Conservation (phyloP, 331 rosid species). For the Stylosanthes scabra region DNA sequence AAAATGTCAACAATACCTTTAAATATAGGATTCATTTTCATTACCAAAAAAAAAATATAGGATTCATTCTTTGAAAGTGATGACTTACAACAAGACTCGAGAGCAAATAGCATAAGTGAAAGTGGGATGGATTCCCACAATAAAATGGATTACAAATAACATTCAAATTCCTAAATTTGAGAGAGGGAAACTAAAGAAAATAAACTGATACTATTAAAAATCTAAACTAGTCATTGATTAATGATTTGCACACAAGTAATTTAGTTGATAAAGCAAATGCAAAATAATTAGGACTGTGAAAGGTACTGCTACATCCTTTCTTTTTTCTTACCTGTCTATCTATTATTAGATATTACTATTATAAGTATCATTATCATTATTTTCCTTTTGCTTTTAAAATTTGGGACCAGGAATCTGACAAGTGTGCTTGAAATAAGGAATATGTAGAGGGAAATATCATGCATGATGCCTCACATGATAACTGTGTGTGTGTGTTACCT, state of each 20-base stretch:
- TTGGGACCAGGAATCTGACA: neutral
- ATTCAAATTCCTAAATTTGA: no score
- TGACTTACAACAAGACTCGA: no score
- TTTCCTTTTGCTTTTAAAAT: slow-evolving; percentile 15
- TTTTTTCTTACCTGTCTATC: neutral
- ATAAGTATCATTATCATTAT: neutral
- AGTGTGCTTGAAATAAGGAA: slow-evolving; percentile 2
- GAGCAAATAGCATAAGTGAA: no score
- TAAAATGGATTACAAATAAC: no score
- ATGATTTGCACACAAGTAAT: neutral
- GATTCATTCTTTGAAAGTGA: no score
- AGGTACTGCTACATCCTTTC: no score
- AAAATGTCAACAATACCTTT: neutral
- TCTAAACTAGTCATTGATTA: neutral
- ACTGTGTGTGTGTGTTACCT: neutral
- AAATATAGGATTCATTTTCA: no score
- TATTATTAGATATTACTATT: no score
- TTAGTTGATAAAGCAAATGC: neutral
- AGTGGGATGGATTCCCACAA: no score
- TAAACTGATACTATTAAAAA: no score
- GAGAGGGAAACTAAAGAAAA: no score
- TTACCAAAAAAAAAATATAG: no score
- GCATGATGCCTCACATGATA: slow-evolving; percentile 3
- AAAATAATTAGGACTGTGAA: neutral
- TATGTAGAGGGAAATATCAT: neutral